A percentile compares a stretch with the other conserved stretches of the same genome.
These are phyloP conservation scores for Hyaloscypha hepaticicola DNA, from an alignment of 495 filamentous ascomycete genomes.

Conservation along the genomic window DNA sequence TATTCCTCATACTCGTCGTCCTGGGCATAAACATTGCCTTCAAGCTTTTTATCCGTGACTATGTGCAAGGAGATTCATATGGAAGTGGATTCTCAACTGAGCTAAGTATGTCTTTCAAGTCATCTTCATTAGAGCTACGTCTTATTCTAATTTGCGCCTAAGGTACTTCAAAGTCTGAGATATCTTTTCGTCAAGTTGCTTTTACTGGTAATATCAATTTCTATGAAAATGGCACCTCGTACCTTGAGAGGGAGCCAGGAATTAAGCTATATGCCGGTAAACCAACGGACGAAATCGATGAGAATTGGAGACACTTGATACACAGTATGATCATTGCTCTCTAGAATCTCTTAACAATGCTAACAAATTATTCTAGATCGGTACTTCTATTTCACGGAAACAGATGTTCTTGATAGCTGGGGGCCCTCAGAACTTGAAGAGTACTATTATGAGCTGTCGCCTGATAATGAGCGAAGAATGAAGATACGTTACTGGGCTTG, in stretches of 20 bases:
- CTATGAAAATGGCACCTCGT: slow-evolving; percentile 7
- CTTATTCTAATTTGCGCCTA: slow-evolving; percentile 10
- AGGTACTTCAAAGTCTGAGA: slow-evolving; percentile 11
- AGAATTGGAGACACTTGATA: slow-evolving; percentile 6
- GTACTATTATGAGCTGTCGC: slow-evolving; percentile 8
- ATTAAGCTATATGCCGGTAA: slow-evolving; percentile 11
- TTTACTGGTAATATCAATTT: slow-evolving; percentile 16
- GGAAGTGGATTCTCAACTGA: slow-evolving; percentile 9
- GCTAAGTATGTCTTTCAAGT: slow-evolving; percentile 11
- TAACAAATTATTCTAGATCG: slow-evolving; percentile 6
- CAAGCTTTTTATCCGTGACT: slow-evolving; percentile 2
- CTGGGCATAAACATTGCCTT: slow-evolving; percentile 5
- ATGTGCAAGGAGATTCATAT: not conserved
- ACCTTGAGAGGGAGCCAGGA: slow-evolving; percentile 13
- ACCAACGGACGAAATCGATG: slow-evolving; percentile 13
- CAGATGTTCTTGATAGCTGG: slow-evolving; percentile 12
- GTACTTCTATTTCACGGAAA: slow-evolving; percentile 11
- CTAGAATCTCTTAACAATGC: slow-evolving; percentile 5
- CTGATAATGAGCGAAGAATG: slow-evolving; percentile 8
- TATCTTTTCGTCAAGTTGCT: slow-evolving; percentile 11
- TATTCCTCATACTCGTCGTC: slow-evolving; percentile 9
- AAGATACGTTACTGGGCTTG: slow-evolving; percentile 7
- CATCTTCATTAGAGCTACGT: not conserved
- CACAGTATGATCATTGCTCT: slow-evolving; percentile 5
- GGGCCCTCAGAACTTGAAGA: slow-evolving; percentile 10